Evolutionary conservation across 202 grass and related monocot species (phyloP), one percentile per base, ranked within the genome.

Genomic region (Carex arenaria): DNA sequence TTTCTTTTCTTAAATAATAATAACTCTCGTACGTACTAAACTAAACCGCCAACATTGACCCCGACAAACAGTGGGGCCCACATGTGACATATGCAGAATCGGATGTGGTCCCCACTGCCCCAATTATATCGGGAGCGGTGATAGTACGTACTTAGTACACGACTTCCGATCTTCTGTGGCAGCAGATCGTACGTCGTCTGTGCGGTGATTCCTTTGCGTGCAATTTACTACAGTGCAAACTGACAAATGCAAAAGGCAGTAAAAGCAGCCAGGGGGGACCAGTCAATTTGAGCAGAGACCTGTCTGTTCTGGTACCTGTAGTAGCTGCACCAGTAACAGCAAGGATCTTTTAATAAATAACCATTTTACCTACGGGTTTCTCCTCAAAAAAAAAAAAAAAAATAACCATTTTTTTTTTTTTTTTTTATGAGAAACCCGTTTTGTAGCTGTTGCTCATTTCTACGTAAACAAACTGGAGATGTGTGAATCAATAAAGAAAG

Each of bases 91-190:
- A 38, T 10, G 74, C 74, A 60, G 74, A 78, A 60, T 60, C 74
- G 0, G 17, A 3, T 2, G 28, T 77, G 72, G 72, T 55, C 52
- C 73, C 73, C 1, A 42, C 30, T 0, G 30, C 18, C 74, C 74
- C 74, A 61, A 60, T 78, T 78, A 78, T 78, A 78, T 78, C 74
- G 74, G 74, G 74, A 60, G 74, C 1, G 74, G 74, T 78, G 74
- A 60, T 78, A 30, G 74, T 60, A 78, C 74, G 60, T 73, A 20
- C 74, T 78, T 20, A 78, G 74, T 78, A 78, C 74, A 61, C 1
- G 4, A 36, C 0, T 60, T 19, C 9, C 1, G 74, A 78, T 78
- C 31, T 60, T 78, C 54, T 78, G 31, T 60, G 54, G 54, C 69
- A 20, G 1, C 7, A 64, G 5, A 7, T 1, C 2, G 6, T 38